A percentile compares a stretch with the other conserved stretches of the same genome.
These are phyloP conservation scores for Oleoguttula mirabilis DNA, from an alignment of 495 filamentous ascomycete genomes.

Conservation along the genomic window DNA sequence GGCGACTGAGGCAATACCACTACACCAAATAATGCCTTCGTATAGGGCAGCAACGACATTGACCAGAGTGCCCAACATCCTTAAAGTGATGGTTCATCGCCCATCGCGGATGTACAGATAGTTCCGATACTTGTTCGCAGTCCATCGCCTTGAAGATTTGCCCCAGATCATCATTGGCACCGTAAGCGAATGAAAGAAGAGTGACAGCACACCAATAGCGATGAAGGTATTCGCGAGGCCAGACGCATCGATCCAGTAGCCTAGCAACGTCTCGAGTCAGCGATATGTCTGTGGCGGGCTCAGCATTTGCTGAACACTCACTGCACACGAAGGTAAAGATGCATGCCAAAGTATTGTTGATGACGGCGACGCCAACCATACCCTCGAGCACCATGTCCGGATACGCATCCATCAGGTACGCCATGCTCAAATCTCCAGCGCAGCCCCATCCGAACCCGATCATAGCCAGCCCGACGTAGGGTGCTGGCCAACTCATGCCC, in stretches of 20 bases:
- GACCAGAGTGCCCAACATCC: no score
- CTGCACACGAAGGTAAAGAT: slow-evolving; percentile 27
- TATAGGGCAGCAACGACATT: no score
- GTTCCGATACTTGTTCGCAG: neutral
- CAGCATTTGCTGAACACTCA: slow-evolving; percentile 2
- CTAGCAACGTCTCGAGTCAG: no score
- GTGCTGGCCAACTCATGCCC: slow-evolving; percentile 9
- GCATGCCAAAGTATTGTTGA: slow-evolving; percentile 31
- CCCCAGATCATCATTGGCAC: slow-evolving; percentile 9
- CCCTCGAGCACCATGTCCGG: slow-evolving; percentile 30
- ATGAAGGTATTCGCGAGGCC: slow-evolving; percentile 8
- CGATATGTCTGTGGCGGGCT: no score
- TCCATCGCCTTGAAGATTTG: slow-evolving; percentile 4
- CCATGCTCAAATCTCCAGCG: slow-evolving; percentile 27
- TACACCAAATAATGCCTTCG: no score
- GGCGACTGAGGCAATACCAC: no score
- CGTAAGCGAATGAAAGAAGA: slow-evolving; percentile 3
- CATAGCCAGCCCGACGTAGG: slow-evolving; percentile 27
- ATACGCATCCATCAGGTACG: slow-evolving; percentile 26
- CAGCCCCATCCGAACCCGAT: slow-evolving; percentile 32
- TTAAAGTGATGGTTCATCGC: no score
- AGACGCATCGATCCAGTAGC: slow-evolving; percentile 1
- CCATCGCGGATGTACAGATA: slow-evolving; percentile 6
- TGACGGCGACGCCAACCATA: slow-evolving; percentile 31
- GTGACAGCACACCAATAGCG: slow-evolving; percentile 5